Conservation (phyloP, 2,329 filamentous ascomycete genomes). For the Achaetomium macrosporum region DNA sequence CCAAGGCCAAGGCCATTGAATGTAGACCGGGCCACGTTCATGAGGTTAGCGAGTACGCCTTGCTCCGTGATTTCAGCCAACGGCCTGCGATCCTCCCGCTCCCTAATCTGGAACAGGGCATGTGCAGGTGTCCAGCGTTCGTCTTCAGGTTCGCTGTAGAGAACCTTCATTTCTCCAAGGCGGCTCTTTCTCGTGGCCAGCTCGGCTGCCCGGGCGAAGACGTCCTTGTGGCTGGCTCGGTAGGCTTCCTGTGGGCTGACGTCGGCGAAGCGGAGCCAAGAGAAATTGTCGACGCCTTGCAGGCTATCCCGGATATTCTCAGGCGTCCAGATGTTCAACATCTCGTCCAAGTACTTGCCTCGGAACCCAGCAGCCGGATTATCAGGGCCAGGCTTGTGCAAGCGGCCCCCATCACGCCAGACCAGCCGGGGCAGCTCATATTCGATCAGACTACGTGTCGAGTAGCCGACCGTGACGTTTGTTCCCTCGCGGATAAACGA, state of each 20-base stretch:
- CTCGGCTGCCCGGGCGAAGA: constrained; percentile 69
- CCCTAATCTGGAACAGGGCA: constrained; percentile 73
- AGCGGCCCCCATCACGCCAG: constrained; percentile 72
- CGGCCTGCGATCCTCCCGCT: constrained; percentile 60
- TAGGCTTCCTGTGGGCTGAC: constrained; percentile 68
- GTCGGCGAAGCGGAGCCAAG: constrained; percentile 85
- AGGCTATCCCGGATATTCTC: constrained; percentile 66
- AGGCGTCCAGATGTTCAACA: constrained; percentile 88
- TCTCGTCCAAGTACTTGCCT: constrained; percentile 66
- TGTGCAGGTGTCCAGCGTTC: constrained; percentile 63
- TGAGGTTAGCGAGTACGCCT: constrained; percentile 65
- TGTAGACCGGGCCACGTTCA: constrained; percentile 66
- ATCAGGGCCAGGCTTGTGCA: constrained; percentile 66
- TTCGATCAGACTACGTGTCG: constrained; percentile 77
- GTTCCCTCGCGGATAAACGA: constrained; percentile 88
- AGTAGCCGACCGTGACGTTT: constrained; percentile 77
- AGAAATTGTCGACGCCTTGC: constrained; percentile 63
- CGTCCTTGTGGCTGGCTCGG: constrained; percentile 58
- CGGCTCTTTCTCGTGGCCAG: constrained; percentile 50
- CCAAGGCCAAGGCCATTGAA: constrained; percentile 67
- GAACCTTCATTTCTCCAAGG: constrained; percentile 59
- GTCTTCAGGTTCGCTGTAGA: constrained; percentile 63
- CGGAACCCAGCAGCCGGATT: constrained; percentile 76
- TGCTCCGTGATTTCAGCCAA: constrained; percentile 65
- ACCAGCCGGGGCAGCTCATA: constrained; percentile 76